Evolutionary conservation across 2,329 filamentous ascomycete species (phyloP), one percentile per base, ranked within the genome.

Genomic region (Apiospora marii): DNA sequence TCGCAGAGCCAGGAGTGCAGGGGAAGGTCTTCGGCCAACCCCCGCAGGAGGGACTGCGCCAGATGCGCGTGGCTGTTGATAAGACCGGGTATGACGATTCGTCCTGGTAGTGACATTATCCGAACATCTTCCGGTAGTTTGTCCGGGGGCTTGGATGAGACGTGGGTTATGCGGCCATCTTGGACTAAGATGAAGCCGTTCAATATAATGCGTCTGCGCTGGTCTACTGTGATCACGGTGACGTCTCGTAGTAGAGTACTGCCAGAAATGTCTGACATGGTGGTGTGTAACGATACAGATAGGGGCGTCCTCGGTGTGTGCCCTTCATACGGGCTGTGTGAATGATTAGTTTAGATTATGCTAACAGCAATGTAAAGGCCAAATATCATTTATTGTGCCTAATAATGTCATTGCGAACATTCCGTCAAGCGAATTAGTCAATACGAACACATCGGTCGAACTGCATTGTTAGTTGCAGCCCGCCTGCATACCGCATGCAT

Each of bases 1-100:
- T 87, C 85, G 74, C 86, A 88, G 4, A 88, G 82, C 86, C 86
- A 88, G 0, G 83, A 83, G 24, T 87, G 85, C 7, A 88, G 80
- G 64, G 84, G 83, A 8, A 88, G 78, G 72, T 88, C 85, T 74
- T 88, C 87, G 0, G 85, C 86, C 8, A 83, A 79, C 13, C 86
- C 86, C 67, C 86, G 81, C 1, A 88, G 80, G 3, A 88, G 80
- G 6, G 84, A 85, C 75, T 88, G 86, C 0, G 84, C 85, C 0
- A 85, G 83, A 73, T 88, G 86, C 72, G 85, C 84, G 74, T 88
- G 87, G 1, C 85, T 86, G 41, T 85, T 87, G 73, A 88, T 82
- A 14, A 88, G 80, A 0, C 86, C 86, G 0, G 86, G 86, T 67
- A 87, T 84, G 68, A 87, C 78, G 75, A 88, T 85, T 1, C 82